These are phyloP conservation scores for Pisolithus microcarpus DNA, from an alignment of 768 basidiomycete species.

Conservation along the genomic window DNA sequence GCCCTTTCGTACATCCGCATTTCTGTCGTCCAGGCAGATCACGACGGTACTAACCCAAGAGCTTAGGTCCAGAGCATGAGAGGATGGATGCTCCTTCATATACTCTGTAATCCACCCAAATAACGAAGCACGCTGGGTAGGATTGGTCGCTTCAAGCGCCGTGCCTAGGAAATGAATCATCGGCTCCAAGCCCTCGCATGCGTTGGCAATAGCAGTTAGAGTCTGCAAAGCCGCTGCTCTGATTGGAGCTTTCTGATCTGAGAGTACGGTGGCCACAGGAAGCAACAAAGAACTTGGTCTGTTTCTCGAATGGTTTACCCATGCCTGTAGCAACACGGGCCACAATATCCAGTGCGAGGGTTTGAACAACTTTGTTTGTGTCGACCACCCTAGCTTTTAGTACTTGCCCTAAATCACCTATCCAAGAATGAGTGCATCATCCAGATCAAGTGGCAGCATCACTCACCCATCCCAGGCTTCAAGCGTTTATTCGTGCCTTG, in stretches of 20 bases:
- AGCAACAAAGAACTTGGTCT: conserved; percentile 68
- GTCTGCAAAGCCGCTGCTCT: conserved; percentile 72
- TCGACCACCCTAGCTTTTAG: conserved; percentile 86
- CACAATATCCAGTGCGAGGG: conserved; percentile 83
- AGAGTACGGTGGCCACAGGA: conserved; percentile 75
- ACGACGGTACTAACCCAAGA: conserved; percentile 62
- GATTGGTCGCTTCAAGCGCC: conserved; percentile 81
- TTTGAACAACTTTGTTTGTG: conserved; percentile 91
- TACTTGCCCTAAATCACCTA: conserved; percentile 86
- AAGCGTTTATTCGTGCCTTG: conserved; percentile 88
- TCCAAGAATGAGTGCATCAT: neutral
- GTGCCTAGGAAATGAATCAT: conserved; percentile 74
- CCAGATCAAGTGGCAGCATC: neutral
- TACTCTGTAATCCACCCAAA: conserved; percentile 76
- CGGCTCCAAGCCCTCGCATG: conserved; percentile 77
- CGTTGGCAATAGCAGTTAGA: conserved; percentile 74
- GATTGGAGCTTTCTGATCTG: conserved; percentile 89
- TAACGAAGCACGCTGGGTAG: conserved; percentile 74
- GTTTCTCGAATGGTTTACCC: conserved; percentile 93
- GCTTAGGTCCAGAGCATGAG: conserved; percentile 57
- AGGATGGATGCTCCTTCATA: conserved; percentile 58
- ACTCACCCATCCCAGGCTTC: conserved; percentile 79
- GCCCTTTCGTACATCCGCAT: conserved; percentile 83
- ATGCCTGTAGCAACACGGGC: conserved; percentile 87
- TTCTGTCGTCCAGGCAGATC: conserved; percentile 84